Percentiles rank a stretch among this genome's conserved stretches.
Evolutionary conservation across 805 yeast species (phyloP).

Genomic region (Candida peoriensis): DNA sequence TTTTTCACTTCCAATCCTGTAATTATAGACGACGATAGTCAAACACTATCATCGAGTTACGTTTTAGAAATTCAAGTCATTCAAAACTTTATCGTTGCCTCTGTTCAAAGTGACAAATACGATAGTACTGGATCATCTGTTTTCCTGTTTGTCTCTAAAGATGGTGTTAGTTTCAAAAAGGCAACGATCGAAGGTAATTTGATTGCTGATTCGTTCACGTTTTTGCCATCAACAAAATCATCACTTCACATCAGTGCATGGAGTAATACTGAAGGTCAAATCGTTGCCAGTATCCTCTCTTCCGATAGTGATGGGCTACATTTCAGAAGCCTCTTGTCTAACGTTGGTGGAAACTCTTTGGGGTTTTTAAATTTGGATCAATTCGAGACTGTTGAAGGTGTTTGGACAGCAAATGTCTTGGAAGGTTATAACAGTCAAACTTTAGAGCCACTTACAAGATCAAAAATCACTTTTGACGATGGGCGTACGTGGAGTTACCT

Average conservation of each 20-base stretch:
- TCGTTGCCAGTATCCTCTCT: slow-evolving; percentile 19
- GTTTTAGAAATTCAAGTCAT: slow-evolving; percentile 28
- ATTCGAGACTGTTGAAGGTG: slow-evolving; percentile 56
- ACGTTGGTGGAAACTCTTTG: slow-evolving; percentile 28
- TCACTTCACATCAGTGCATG: slow-evolving; percentile 36
- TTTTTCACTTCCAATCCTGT: slow-evolving; percentile 34
- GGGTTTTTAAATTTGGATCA: slow-evolving; percentile 32
- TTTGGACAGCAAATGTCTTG: slow-evolving; percentile 46
- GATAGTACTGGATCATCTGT: slow-evolving; percentile 20
- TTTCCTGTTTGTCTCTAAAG: slow-evolving; percentile 26
- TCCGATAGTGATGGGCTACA: slow-evolving; percentile 51
- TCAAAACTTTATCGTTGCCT: slow-evolving; percentile 31
- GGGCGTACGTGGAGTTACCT: slow-evolving; percentile 32
- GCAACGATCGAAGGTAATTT: slow-evolving; percentile 28
- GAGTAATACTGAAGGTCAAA: slow-evolving; percentile 17
- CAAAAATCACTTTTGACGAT: slow-evolving; percentile 36
- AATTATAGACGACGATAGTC: slow-evolving; percentile 27
- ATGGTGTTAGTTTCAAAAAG: slow-evolving; percentile 28
- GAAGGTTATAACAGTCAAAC: slow-evolving; percentile 15
- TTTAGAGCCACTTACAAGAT: slow-evolving; percentile 18
- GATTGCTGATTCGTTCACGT: slow-evolving; percentile 18
- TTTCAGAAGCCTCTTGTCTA: slow-evolving; percentile 39
- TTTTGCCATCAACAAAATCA: slow-evolving; percentile 32
- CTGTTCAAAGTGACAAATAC: slow-evolving; percentile 19
- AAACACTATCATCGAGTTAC: slow-evolving; percentile 24